Evolutionary conservation across 148 eudicot species (phyloP).

Genomic region (Bassia scoparia): DNA sequence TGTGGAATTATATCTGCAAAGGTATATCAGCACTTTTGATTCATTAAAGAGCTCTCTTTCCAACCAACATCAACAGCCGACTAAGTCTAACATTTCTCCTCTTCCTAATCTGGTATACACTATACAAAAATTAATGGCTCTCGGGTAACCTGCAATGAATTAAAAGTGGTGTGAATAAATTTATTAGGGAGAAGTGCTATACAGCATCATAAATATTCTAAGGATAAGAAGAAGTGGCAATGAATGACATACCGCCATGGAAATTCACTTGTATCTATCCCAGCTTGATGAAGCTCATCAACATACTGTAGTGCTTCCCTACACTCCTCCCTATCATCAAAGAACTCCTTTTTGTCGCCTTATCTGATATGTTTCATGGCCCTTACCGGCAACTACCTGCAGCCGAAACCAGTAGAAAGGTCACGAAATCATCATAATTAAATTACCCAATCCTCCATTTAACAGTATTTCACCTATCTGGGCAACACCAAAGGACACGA

Average conservation of each 20-base stretch:
- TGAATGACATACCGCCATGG: constrained; percentile 77
- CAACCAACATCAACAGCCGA: constrained; percentile 4
- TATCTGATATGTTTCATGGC: constrained; percentile 71
- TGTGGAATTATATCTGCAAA: constrained; percentile 12
- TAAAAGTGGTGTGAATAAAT: neutral
- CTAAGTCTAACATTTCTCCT: constrained; percentile 10
- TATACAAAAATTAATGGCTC: constrained; percentile 53
- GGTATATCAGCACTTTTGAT: neutral
- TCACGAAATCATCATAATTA: neutral
- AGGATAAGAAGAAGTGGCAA: neutral
- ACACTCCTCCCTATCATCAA: constrained; percentile 94
- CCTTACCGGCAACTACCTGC: constrained; percentile 97
- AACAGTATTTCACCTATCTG: neutral
- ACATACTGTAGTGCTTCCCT: constrained; percentile 94
- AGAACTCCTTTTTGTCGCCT: constrained; percentile 75
- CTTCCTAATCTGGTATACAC: constrained; percentile 4
- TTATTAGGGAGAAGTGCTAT: neutral
- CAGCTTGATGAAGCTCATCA: constrained; percentile 96
- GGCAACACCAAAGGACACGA: neutral
- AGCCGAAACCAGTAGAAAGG: constrained; percentile 15
- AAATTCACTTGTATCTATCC: constrained; percentile 97
- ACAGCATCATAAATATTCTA: neutral
- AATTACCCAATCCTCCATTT: neutral
- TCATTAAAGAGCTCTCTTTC: constrained; percentile 13
- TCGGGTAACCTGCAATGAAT: constrained; percentile 70